These are phyloP conservation scores for Anastatica hierochuntica DNA, from an alignment of 345 rosid genomes.

Conservation along the genomic window DNA sequence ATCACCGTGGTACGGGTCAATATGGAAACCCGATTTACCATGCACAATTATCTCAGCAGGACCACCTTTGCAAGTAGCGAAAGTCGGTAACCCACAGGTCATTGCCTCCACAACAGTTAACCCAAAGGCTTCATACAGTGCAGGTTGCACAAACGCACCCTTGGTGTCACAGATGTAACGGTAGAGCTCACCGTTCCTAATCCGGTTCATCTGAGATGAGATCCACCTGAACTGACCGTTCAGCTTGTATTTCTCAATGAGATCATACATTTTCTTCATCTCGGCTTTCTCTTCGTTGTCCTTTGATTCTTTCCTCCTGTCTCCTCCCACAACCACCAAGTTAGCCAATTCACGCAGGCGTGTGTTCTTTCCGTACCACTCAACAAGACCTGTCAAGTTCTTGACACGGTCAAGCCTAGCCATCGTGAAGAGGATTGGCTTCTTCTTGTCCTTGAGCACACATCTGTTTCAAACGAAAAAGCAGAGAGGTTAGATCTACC, in stretches of 20 bases:
- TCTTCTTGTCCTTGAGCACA: slow-evolving; percentile 25
- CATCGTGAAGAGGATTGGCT: slow-evolving; percentile 92
- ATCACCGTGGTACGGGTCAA: slow-evolving; percentile 61
- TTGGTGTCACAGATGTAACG: slow-evolving; percentile 58
- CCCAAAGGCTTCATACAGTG: slow-evolving; percentile 71
- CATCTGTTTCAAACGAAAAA: too few relatives aligned
- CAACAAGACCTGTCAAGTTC: slow-evolving; percentile 69
- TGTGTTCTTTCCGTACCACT: slow-evolving; percentile 82
- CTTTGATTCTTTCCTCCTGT: slow-evolving; percentile 46
- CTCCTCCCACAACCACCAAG: slow-evolving; percentile 64
- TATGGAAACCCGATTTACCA: slow-evolving; percentile 65
- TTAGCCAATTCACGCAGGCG: slow-evolving; percentile 53
- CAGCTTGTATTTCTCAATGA: slow-evolving; percentile 53
- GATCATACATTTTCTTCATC: slow-evolving; percentile 60
- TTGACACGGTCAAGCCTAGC: slow-evolving; percentile 84
- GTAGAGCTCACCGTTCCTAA: slow-evolving; percentile 58
- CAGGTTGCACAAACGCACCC: slow-evolving; percentile 78
- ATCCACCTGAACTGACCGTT: slow-evolving; percentile 80
- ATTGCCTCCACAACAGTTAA: slow-evolving; percentile 81
- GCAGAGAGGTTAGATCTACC: too few relatives aligned
- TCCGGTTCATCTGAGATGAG: slow-evolving; percentile 51
- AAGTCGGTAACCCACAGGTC: slow-evolving; percentile 74
- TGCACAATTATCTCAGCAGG: slow-evolving; percentile 78
- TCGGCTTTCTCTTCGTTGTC: slow-evolving; percentile 75
- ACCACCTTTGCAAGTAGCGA: slow-evolving; percentile 74